phyloP scores from a whole-genome alignment of 2,329 filamentous ascomycete species.

The Chaetomium sp. region DNA sequence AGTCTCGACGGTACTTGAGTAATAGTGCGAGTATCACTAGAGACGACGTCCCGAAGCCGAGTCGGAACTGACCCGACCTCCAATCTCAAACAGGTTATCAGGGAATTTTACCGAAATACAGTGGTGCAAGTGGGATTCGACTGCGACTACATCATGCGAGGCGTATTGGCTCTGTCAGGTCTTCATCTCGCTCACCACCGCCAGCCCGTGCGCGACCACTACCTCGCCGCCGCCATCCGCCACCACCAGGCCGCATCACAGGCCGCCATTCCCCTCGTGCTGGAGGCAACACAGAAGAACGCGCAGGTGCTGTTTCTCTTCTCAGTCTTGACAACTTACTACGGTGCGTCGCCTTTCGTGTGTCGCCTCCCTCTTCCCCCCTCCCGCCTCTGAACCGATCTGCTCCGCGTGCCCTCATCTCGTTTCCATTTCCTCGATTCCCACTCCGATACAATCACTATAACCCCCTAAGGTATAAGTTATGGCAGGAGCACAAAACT shows the following conservation, averaged over 20 bases:
- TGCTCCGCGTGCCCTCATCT: background rate
- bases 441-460: background rate
- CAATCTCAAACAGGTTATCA: background rate
- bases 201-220: conserved; percentile 4
- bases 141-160: conserved; percentile 8
- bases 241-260: conserved; percentile 6
- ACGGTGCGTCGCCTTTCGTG: background rate
- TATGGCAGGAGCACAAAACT: background rate
- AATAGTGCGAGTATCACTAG: background rate
- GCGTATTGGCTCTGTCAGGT: background rate
- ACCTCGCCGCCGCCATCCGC: background rate
- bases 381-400: background rate
- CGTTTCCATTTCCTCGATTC: background rate
- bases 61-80: background rate
- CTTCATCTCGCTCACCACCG: conserved; percentile 13
- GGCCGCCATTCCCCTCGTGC: background rate
- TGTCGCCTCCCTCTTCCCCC: background rate
- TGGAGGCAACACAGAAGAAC: background rate
- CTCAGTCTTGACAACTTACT: conserved; percentile 6
- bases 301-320: conserved; percentile 4
- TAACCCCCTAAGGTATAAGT: too few relatives aligned
- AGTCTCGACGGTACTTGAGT: background rate
- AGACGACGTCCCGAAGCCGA: background rate
- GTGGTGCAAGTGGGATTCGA: conserved; percentile 5
- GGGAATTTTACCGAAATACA: conserved; percentile 1